Base-by-base conservation (phyloP, 495 filamentous ascomycete species). In the Daldinia grandis region DNA sequence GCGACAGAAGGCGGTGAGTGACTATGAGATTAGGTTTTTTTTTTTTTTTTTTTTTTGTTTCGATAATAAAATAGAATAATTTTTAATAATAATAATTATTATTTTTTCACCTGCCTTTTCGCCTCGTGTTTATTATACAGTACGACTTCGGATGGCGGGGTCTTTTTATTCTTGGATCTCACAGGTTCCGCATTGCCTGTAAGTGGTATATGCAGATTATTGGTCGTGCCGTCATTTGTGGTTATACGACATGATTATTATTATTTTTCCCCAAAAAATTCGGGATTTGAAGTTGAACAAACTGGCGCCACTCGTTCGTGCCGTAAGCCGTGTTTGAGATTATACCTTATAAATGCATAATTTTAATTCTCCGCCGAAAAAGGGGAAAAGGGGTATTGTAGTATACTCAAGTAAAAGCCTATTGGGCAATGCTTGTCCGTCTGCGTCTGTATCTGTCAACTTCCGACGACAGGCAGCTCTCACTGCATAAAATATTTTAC, bases 1-100 rank as follows among this genome's bases (percentile, higher is more conserved):
- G 61, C 10, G 37, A 31, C 21, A n/a, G 54, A 58, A 69, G 64
- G 72, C 69, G 73, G 71, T 73, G 60, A 70, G 51, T 12, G 60
- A 70, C 40, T 12, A 15, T 35, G 28, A 21, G 12, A 21, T 56
- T 55, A 33, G 27, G 9, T 1, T 49, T 50, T 8, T 8, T 33
- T 55, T 21, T 31, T 21, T 55, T 33, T 55, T 55, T 17, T 19
- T 55, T 19, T 25, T 15, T 5, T 15, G 12, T 30, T 17, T 30
- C 27, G 49, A 30, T 47, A 28, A 37, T 58, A 51, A n/a, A n/a
- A n/a, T n/a, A n/a, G n/a, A n/a, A n/a, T n/a, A n/a, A n/a, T 69
- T 66, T 57, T 61, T 49, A 58, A 37, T 53, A 51, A 62, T 40
- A 33, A 31, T 33, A 35, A 35, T 51, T 40, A 54, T 42, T 25